phyloP scores from a whole-genome alignment of 148 eudicot species.

The Dysphania ambrosioides region DNA sequence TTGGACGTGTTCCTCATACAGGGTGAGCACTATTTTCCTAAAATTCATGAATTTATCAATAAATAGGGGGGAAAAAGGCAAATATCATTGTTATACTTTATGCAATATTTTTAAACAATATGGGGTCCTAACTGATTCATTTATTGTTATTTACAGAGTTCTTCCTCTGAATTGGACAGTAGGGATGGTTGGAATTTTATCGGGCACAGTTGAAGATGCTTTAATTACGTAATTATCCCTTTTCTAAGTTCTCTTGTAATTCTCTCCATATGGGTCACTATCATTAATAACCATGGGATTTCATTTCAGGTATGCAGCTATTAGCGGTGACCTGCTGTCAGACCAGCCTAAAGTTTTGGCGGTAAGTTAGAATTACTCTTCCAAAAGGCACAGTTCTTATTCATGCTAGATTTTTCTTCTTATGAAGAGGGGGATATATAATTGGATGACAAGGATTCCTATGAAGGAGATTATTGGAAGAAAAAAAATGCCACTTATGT shows the following conservation, averaged over 20 bases:
- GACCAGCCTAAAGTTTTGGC: constrained; percentile 24
- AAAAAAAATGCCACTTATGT: neutral
- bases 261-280: constrained; percentile 6
- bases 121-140: constrained; percentile 3
- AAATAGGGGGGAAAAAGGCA: neutral
- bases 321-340: constrained; percentile 47
- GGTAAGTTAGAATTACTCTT: constrained; percentile 28
- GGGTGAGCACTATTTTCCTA: constrained; percentile 47
- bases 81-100: neutral
- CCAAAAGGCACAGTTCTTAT: neutral
- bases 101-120: neutral
- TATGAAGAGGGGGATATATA: neutral
- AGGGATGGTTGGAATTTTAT: constrained; percentile 90
- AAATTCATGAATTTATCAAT: neutral
- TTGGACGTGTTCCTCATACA: constrained; percentile 77
- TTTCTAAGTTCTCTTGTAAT: neutral
- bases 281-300: constrained; percentile 3
- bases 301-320: constrained; percentile 82
- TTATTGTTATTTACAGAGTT: constrained; percentile 40
- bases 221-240: constrained; percentile 56
- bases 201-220: constrained; percentile 91
- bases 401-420: neutral
- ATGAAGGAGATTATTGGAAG: neutral
- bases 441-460: neutral
- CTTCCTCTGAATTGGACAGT: constrained; percentile 94